These are phyloP conservation scores for Cupressus sempervirens DNA, from an alignment of 75 land plant genomes.

Conservation along the genomic window DNA sequence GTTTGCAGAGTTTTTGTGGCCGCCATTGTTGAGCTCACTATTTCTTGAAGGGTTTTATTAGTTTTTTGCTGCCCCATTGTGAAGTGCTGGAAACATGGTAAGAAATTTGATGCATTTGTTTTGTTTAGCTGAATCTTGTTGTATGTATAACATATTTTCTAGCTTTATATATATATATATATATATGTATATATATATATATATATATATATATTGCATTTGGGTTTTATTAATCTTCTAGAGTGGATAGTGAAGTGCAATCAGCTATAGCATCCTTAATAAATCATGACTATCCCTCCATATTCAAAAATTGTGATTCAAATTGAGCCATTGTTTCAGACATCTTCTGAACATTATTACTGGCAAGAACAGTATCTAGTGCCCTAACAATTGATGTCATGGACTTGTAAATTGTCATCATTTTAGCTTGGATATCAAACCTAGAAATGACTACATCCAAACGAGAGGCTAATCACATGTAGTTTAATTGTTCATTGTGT, in stretches of 20 bases:
- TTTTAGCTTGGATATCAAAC: slow-evolving; percentile 82
- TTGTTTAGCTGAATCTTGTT: too few relatives aligned
- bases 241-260: slow-evolving; percentile 79
- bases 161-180: too few relatives aligned
- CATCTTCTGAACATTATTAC: slow-evolving; percentile 73
- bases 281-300: slow-evolving; percentile 86
- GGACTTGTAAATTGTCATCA: slow-evolving; percentile 57
- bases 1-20: too few relatives aligned
- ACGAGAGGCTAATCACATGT: slow-evolving; percentile 86
- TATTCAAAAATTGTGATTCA: slow-evolving; percentile 75
- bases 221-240: slow-evolving; percentile 75
- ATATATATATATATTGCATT: too few relatives aligned
- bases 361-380: slow-evolving; percentile 54
- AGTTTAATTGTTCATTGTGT: slow-evolving; percentile 86
- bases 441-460: slow-evolving; percentile 89
- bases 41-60: too few relatives aligned
- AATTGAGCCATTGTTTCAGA: slow-evolving; percentile 82
- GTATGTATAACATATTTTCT: too few relatives aligned
- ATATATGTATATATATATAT: too few relatives aligned
- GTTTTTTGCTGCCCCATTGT: too few relatives aligned
- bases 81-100: too few relatives aligned
- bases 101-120: too few relatives aligned
- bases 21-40: too few relatives aligned
- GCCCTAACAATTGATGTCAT: slow-evolving; percentile 74
- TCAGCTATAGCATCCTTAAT: slow-evolving; percentile 88